These are phyloP conservation scores for Fagus sylvatica DNA, from an alignment of 306 rosid genomes.

Conservation along the genomic window DNA sequence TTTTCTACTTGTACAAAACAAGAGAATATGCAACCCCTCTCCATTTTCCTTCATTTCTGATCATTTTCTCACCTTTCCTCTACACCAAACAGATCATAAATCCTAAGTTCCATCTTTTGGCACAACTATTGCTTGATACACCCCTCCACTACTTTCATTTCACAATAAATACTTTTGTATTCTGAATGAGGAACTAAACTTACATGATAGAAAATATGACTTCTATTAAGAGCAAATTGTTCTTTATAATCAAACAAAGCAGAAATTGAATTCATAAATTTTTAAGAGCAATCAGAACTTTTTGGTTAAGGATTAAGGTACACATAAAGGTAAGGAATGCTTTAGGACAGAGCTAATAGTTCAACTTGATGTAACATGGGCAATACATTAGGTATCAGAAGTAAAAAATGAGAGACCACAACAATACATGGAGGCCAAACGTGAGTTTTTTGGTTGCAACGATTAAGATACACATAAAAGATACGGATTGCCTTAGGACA, in stretches of 20 bases:
- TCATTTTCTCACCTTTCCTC: background rate
- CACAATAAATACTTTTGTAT: background rate
- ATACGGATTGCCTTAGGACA: background rate
- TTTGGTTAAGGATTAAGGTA: background rate
- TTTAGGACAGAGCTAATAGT: background rate
- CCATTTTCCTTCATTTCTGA: background rate
- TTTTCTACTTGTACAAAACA: background rate
- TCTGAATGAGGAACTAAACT: no score
- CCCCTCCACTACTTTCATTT: background rate
- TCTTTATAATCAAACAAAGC: background rate
- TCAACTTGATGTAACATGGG: background rate
- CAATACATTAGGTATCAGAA: background rate
- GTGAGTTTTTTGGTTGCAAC: background rate
- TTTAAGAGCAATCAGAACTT: background rate
- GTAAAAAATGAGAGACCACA: background rate
- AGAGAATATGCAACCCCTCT: background rate
- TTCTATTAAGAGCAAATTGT: no score
- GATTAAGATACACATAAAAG: background rate
- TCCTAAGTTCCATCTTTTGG: background rate
- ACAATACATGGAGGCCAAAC: background rate
- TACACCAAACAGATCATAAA: background rate
- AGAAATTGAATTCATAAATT: background rate
- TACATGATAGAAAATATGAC: no score
- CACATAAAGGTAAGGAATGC: background rate
- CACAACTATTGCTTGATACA: background rate